A percentile compares a stretch with the other conserved stretches of the same genome.
phyloP scores from a whole-genome alignment of 306 rosid genomes.

The Gastrolobium villosum region DNA sequence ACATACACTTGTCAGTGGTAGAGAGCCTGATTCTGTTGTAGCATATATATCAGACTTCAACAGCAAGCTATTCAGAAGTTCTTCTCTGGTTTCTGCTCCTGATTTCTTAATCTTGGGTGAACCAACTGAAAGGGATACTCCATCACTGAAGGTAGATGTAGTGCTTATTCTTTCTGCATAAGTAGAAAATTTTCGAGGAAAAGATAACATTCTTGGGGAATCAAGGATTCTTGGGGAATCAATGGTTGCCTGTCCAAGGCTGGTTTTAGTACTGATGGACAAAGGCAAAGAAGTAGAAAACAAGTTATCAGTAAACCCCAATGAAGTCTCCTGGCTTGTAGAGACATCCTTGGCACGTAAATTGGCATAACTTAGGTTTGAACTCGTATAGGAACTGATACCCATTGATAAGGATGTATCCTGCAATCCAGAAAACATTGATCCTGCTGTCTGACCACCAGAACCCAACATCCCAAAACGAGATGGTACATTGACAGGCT shows the following conservation, averaged over 20 bases:
- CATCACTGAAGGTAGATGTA: conserved; percentile 72
- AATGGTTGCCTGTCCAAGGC: conserved; percentile 67
- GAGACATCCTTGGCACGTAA: conserved; percentile 73
- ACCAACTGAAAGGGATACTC: conserved; percentile 69
- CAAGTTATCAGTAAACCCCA: conserved; percentile 67
- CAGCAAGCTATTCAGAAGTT: conserved; percentile 72
- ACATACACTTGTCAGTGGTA: conserved; percentile 73
- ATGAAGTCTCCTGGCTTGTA: conserved; percentile 73
- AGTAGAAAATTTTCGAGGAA: conserved; percentile 82
- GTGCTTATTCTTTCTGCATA: conserved; percentile 95
- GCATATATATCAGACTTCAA: conserved; percentile 71
- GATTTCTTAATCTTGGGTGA: conserved; percentile 95
- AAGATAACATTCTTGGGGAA: conserved; percentile 62
- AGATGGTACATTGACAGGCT: conserved; percentile 70
- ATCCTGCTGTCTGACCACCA: conserved; percentile 73
- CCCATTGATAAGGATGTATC: conserved; percentile 68
- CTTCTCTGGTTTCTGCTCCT: conserved; percentile 92
- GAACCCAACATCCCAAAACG: conserved; percentile 75
- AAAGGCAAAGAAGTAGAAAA: conserved; percentile 61
- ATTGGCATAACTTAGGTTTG: conserved; percentile 65
- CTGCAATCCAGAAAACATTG: conserved; percentile 73
- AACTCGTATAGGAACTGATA: conserved; percentile 60
- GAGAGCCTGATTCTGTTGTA: conserved; percentile 64
- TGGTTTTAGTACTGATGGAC: conserved; percentile 70
- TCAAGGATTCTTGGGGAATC: conserved; percentile 73